Percentiles rank a stretch among this genome's conserved stretches.
phyloP scores from a whole-genome alignment of 169 alveolate species.

The Plasmodium yoelii region DNA sequence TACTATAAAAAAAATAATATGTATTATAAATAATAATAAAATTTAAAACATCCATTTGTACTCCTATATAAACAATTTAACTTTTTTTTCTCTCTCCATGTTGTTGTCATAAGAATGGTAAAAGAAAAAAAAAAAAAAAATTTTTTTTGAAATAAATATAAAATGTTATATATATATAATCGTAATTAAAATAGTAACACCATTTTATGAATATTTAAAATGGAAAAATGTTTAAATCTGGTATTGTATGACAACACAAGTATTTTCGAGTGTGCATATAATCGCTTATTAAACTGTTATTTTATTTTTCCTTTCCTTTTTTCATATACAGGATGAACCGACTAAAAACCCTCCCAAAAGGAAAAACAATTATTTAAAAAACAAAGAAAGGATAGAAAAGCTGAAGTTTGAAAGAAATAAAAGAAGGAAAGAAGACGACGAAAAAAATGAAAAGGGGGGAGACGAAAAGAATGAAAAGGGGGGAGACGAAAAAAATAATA shows the following conservation, averaged over 20 bases:
- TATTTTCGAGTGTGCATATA: background rate
- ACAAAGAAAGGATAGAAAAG: slow-evolving; percentile 31
- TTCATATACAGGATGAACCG: background rate
- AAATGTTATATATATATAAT: background rate
- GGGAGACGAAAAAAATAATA: background rate
- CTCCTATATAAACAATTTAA: no score
- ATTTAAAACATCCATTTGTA: background rate
- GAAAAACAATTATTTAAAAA: slow-evolving; percentile 12
- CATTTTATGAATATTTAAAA: no score
- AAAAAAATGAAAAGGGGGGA: slow-evolving; percentile 10
- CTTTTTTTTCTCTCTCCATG: background rate
- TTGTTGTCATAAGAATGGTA: background rate
- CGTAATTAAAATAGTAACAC: background rate
- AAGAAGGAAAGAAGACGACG: background rate
- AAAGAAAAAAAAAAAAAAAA: background rate
- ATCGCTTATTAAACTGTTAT: no score
- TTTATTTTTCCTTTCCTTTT: background rate
- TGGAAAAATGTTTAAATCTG: background rate
- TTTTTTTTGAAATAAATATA: background rate
- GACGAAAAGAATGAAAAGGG: background rate
- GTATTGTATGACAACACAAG: background rate
- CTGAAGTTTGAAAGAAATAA: slow-evolving; percentile 24
- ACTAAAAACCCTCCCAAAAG: background rate
- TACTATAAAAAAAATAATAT: no score
- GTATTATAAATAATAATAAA: background rate